These are phyloP conservation scores for Golubevia sp. DNA, from an alignment of 1,284 basidiomycete genomes.

Conservation along the genomic window DNA sequence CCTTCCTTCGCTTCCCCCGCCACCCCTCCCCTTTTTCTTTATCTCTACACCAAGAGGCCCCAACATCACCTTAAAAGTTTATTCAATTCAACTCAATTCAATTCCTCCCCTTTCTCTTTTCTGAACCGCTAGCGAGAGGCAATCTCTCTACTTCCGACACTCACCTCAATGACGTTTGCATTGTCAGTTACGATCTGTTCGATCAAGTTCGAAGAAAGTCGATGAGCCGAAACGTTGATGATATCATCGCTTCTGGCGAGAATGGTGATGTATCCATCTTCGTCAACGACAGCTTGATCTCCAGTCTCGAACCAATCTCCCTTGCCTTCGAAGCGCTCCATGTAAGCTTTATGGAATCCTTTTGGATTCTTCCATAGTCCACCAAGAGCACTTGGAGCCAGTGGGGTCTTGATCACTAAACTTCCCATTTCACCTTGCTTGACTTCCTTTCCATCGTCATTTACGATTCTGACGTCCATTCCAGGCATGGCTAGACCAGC, in stretches of 20 bases:
- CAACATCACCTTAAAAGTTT: too few relatives aligned
- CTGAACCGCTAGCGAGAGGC: too few relatives aligned
- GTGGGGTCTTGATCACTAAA: conserved; percentile 39
- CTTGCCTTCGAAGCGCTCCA: conserved; percentile 38
- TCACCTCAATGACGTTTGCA: conserved; percentile 24
- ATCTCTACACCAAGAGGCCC: too few relatives aligned
- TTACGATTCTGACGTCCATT: conserved; percentile 55
- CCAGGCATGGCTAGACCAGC: conserved; percentile 49
- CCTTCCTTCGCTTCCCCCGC: too few relatives aligned
- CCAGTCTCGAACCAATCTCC: conserved; percentile 57
- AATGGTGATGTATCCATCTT: conserved; percentile 51
- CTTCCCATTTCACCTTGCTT: conserved; percentile 48
- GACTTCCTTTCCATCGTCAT: conserved; percentile 43
- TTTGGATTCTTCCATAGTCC: conserved; percentile 49
- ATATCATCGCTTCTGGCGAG: conserved; percentile 42
- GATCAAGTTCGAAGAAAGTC: conserved; percentile 45
- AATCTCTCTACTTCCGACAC: not conserved
- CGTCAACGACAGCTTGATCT: conserved; percentile 43
- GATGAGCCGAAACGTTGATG: conserved; percentile 49
- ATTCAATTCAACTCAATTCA: too few relatives aligned
- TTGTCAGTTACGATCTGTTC: conserved; percentile 42
- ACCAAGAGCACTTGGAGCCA: conserved; percentile 39
- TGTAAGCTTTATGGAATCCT: conserved; percentile 42
- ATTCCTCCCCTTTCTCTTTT: too few relatives aligned
- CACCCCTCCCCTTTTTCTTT: too few relatives aligned